Evolutionary conservation across 1,284 basidiomycete species (phyloP).

Genomic region (Heimioporus retisporus): DNA sequence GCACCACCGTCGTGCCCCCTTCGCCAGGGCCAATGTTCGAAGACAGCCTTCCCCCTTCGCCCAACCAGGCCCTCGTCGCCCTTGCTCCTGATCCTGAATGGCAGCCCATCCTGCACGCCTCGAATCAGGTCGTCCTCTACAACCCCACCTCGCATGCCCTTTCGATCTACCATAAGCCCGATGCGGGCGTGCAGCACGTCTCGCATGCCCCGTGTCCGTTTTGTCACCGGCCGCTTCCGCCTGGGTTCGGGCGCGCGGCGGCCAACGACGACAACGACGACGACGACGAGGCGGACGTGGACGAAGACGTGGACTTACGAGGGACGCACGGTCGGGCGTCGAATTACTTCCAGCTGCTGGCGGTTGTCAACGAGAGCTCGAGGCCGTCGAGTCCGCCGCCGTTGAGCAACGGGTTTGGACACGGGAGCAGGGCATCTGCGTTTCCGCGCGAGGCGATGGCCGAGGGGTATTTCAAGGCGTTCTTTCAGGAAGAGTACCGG

Average conservation of each 20-base stretch:
- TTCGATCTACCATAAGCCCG: constrained; percentile 58
- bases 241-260: constrained; percentile 27
- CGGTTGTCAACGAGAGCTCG: constrained; percentile 72
- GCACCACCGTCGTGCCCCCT: too few species aligned
- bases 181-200: too few species aligned
- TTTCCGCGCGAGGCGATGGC: constrained; percentile 80
- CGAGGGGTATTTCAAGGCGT: constrained; percentile 86
- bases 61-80: constrained; percentile 41
- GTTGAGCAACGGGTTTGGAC: constrained; percentile 6
- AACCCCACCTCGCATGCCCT: constrained; percentile 89
- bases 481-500: constrained; percentile 89
- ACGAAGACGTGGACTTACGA: constrained; percentile 10
- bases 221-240: constrained; percentile 70
- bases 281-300: constrained; percentile 15
- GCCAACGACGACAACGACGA: constrained; percentile 34
- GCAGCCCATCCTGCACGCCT: constrained; percentile 80
- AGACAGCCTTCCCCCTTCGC: constrained; percentile 43
- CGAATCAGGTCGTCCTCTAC: constrained; percentile 91
- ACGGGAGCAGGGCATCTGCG: constrained; percentile 30
- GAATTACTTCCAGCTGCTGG: constrained; percentile 81
- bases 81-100: constrained; percentile 53
- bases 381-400: constrained; percentile 64
- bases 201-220: constrained; percentile 63
- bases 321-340: constrained; percentile 58
- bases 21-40: constrained; percentile 32